A percentile compares a stretch with the other conserved stretches of the same genome.
Evolutionary conservation across 345 rosid species (phyloP).

Genomic region (Toxicodendron radicans): DNA sequence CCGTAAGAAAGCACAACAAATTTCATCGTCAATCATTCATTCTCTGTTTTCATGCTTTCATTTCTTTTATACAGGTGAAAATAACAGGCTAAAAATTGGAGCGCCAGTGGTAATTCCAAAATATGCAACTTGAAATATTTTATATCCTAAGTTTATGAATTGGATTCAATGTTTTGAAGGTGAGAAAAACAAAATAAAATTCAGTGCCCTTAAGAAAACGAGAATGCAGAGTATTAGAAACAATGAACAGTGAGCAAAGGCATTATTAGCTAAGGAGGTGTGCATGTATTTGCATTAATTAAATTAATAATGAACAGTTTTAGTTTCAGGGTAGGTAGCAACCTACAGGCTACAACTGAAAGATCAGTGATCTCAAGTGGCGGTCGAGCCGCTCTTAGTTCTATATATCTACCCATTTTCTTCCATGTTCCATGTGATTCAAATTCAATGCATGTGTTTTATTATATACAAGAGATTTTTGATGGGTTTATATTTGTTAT

Average conservation of each 20-base stretch:
- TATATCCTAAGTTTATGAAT: neutral
- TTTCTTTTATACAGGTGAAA: too few species aligned
- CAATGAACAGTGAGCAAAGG: constrained; percentile 4
- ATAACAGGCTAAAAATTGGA: too few species aligned
- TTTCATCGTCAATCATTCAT: too few species aligned
- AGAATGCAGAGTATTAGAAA: neutral
- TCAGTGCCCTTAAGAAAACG: neutral
- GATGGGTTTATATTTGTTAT: too few species aligned
- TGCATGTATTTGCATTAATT: constrained; percentile 5
- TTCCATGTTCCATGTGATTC: constrained; percentile 18
- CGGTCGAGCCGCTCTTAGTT: neutral
- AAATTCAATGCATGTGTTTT: neutral
- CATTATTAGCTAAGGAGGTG: neutral
- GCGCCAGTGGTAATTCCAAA: too few species aligned
- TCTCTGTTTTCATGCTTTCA: too few species aligned
- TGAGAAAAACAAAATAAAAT: neutral
- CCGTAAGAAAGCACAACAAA: too few species aligned
- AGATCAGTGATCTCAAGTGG: constrained; percentile 16
- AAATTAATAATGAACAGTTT: neutral
- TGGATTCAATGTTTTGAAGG: neutral
- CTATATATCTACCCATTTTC: too few species aligned
- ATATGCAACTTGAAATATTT: neutral
- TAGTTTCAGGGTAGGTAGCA: neutral
- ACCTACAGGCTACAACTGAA: too few species aligned
- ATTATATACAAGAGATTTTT: too few species aligned